Evolutionary conservation across 257 asterid species (phyloP), one percentile per base, ranked within the genome.

Genomic region (Scutellaria galericulata): DNA sequence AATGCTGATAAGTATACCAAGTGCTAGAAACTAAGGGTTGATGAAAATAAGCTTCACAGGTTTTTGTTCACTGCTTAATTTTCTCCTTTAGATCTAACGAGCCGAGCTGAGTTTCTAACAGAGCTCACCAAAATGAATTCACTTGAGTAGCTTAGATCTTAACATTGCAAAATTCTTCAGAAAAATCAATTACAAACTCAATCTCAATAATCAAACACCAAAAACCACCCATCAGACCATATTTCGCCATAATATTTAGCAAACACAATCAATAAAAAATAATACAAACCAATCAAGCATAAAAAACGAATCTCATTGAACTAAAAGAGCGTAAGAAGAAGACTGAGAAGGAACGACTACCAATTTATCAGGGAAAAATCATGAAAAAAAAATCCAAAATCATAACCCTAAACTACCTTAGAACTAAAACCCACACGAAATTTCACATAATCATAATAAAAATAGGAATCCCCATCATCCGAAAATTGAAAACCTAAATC

Each of bases 331-430:
- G 52, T 4, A 31, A 52, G 12, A 31, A 52, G 12, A 27, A 75
- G 51, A 45, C 7, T 41, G 27, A 44, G 66, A 60, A 20, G 41
- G 20, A 54, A 5, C 50, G 35, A 62, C 44, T 61, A 76, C 80
- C 76, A 72, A 76, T 53, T 76, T 72, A 75, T 70, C 53, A 31
- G 37, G 72, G 22, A 15, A 50, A 42, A 27, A 69, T 35, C 55
- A 13, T 40, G 71, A 47, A 22, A 14, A 60, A 60, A 18, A 62
- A 66, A 39, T 73, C 54, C 78, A 68, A 41, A 68, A 31, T 31
- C 57, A 58, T 64, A 66, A 35, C 62, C 22, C 62, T 12, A 66
- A 56, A 47, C 46, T 41, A 44, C 18, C 51, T 51, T 37, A 7
- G 51, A 64, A 75, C 65, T 22, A 71, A 68, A 62, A n/a, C 51